phyloP scores from a whole-genome alignment of 1,284 basidiomycete species.

The Takashimella tepidaria region DNA sequence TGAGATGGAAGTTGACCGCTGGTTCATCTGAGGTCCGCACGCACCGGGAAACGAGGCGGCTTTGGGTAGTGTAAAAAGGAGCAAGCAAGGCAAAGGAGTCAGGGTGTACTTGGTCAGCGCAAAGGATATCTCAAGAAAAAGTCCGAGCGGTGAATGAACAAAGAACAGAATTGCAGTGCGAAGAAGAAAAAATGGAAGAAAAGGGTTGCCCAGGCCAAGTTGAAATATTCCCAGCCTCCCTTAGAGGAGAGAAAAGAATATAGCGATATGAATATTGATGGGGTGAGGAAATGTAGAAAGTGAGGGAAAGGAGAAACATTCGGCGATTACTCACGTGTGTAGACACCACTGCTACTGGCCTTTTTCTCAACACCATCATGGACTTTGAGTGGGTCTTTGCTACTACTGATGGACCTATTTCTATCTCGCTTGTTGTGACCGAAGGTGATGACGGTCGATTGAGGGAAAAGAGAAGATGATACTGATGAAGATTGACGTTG shows the following conservation, averaged over 20 bases:
- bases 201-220: no score
- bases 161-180: no score
- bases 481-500: not conserved
- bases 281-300: no score
- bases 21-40: not conserved
- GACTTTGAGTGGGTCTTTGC: constrained; percentile 15
- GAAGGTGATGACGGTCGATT: not conserved
- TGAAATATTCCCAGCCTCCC: no score
- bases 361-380: constrained; percentile 12
- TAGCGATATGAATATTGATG: no score
- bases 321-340: constrained; percentile 21
- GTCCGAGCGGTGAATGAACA: no score
- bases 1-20: not conserved
- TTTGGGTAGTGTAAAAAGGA: not conserved
- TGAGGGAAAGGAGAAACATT: no score
- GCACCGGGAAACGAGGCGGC: constrained; percentile 14
- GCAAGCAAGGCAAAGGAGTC: no score
- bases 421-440: not conserved
- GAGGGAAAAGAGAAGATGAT: not conserved
- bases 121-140: no score
- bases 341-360: constrained; percentile 14
- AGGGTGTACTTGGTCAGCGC: not conserved
- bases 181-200: no score
- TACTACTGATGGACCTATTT: not conserved
- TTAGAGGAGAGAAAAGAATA: no score